Evolutionary conservation across 306 rosid species (phyloP).

Genomic region (Alnus rubra): DNA sequence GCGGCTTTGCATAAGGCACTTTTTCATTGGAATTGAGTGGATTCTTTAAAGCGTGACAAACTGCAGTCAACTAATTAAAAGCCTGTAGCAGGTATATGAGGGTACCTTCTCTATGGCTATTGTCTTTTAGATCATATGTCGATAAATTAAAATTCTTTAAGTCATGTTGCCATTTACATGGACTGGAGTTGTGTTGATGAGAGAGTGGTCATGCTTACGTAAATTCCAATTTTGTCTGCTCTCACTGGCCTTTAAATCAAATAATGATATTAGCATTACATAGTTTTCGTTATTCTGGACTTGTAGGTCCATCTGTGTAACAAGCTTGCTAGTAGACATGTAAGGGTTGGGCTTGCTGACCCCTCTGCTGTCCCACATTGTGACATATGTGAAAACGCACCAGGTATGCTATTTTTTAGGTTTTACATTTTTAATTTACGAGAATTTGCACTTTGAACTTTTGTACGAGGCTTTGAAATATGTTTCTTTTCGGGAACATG

Average conservation of each 20-base stretch:
- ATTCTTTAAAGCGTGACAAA: neutral
- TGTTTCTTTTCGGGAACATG: constrained; percentile 25
- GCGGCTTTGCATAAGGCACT: neutral
- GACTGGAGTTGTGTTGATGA: neutral
- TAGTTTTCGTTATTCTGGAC: constrained; percentile 26
- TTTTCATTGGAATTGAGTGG: neutral
- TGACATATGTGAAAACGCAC: constrained; percentile 76
- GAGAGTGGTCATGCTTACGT: constrained; percentile 20
- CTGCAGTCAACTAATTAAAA: constrained; percentile 2
- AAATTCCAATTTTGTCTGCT: neutral
- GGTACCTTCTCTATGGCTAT: neutral
- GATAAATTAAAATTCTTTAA: neutral
- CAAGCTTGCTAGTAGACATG: constrained; percentile 73
- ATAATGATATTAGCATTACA: constrained; percentile 3
- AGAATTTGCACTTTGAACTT: constrained; percentile 17
- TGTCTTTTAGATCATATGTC: neutral
- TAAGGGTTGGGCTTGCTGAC: constrained; percentile 66
- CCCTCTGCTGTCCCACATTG: constrained; percentile 67
- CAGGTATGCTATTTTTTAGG: constrained; percentile 42
- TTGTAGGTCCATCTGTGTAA: constrained; percentile 74
- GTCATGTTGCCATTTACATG: neutral
- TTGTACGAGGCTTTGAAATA: constrained; percentile 13
- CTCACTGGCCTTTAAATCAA: neutral
- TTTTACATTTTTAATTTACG: neutral
- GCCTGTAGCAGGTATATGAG: neutral